Evolutionary conservation across 2,329 filamentous ascomycete species (phyloP).

Genomic region (Pyrenochaeta sp.): DNA sequence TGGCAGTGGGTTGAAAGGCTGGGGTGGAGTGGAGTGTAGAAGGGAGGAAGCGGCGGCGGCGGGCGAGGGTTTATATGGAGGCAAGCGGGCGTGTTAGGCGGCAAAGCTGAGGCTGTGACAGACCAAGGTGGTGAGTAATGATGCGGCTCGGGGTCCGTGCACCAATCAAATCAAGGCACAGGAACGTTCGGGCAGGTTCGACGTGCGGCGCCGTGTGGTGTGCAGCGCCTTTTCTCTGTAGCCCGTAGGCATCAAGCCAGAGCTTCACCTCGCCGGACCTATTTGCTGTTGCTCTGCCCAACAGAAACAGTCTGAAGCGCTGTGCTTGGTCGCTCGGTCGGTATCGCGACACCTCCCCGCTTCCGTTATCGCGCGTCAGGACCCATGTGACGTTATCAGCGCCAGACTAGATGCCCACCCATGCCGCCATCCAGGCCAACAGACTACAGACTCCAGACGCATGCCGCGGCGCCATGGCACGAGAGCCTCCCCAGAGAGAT

Average conservation of each 20-base stretch:
- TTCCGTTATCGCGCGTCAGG: conserved; percentile 37
- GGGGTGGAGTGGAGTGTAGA: conserved; percentile 24
- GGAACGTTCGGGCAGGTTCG: conserved; percentile 46
- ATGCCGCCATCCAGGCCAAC: too few species aligned
- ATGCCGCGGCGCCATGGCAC: too few species aligned
- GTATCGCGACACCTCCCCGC: conserved; percentile 23
- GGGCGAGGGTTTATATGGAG: conserved; percentile 38
- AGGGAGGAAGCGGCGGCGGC: conserved; percentile 22
- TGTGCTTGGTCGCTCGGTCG: background rate
- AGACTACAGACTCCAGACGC: too few species aligned
- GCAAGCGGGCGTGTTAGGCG: conserved; percentile 34
- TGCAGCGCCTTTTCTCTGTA: background rate
- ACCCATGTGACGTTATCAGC: conserved; percentile 32
- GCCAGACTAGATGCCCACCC: too few species aligned
- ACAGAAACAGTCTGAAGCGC: too few species aligned
- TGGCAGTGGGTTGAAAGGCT: conserved; percentile 12
- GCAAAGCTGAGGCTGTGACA: conserved; percentile 45
- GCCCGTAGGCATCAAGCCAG: background rate
- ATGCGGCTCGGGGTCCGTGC: conserved; percentile 40
- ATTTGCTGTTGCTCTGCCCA: too few species aligned
- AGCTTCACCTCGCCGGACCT: background rate
- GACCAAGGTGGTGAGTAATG: conserved; percentile 39
- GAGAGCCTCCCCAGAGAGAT: too few species aligned
- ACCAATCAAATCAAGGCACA: conserved; percentile 34
- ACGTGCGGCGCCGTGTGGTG: conserved; percentile 9